These are phyloP conservation scores for Acacia acuminata DNA, from an alignment of 306 rosid genomes.

Conservation along the genomic window DNA sequence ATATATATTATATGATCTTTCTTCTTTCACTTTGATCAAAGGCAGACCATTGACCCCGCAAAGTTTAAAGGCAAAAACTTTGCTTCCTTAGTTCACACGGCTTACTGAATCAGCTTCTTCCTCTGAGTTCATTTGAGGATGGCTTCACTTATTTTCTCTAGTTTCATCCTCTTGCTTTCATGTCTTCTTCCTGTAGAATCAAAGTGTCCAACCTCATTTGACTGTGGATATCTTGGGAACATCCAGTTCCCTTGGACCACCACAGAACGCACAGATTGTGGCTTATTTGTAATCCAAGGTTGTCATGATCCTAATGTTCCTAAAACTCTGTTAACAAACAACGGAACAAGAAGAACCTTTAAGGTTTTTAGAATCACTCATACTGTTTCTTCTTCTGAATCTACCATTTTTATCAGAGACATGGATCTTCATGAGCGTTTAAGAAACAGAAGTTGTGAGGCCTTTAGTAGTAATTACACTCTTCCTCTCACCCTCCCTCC, in stretches of 20 bases:
- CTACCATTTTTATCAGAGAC: conserved; percentile 30
- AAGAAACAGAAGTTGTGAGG: conserved; percentile 27
- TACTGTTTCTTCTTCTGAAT: neutral
- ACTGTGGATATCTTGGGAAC: conserved; percentile 36
- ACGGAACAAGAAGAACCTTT: conserved; percentile 25
- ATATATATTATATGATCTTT: neutral
- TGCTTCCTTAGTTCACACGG: neutral
- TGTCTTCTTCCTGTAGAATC: neutral
- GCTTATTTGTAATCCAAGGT: conserved; percentile 24
- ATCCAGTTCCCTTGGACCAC: conserved; percentile 38
- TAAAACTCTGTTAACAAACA: neutral
- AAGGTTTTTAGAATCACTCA: rapidly evolving
- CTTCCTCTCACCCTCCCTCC: conserved; percentile 23
- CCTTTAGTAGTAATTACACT: conserved; percentile 23
- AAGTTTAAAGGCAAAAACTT: neutral
- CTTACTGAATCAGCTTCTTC: neutral
- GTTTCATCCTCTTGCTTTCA: conserved; percentile 21
- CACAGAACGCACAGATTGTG: conserved; percentile 27
- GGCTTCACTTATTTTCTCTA: conserved; percentile 6
- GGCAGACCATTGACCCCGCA: neutral
- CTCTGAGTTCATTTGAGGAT: neutral
- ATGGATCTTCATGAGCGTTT: neutral
- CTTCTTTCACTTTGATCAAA: neutral
- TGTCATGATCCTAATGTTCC: conserved; percentile 1
- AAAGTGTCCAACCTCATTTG: conserved; percentile 31